Percentiles rank a stretch among this genome's conserved stretches.
Conservation (phyloP, 2,329 filamentous ascomycete species). For the Lasiodiplodia theobromae region DNA sequence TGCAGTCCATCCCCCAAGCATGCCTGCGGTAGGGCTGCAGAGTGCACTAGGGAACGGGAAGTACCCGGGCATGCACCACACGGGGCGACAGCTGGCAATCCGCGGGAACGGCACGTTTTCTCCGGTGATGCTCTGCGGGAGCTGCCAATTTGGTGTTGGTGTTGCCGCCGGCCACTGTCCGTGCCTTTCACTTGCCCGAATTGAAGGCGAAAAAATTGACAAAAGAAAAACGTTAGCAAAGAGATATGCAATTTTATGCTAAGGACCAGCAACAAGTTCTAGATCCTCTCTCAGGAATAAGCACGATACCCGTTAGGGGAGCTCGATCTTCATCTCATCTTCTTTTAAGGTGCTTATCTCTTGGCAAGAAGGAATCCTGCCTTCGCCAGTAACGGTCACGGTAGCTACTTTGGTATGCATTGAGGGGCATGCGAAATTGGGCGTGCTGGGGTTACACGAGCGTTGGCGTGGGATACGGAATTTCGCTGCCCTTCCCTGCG, state of each 20-base stretch:
- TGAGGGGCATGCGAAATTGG: neutral
- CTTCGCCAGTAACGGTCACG: neutral
- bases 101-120: neutral
- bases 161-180: neutral
- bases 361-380: neutral
- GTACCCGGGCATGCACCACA: neutral
- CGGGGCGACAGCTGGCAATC: neutral
- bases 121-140: neutral
- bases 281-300: neutral
- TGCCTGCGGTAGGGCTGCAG: constrained; percentile 4
- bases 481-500: neutral
- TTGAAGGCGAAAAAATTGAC: neutral
- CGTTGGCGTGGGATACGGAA: neutral
- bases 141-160: neutral
- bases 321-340: neutral
- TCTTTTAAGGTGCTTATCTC: neutral
- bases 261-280: neutral
- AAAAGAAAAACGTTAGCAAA: neutral
- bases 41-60: neutral
- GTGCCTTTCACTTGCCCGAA: neutral
- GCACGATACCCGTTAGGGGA: neutral
- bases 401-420: constrained; percentile 1
- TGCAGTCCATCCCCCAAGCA: neutral
- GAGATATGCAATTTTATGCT: neutral
- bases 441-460: neutral